phyloP scores from a whole-genome alignment of 2,329 filamentous ascomycete species.

The Rhexocercosporidium sp. region DNA sequence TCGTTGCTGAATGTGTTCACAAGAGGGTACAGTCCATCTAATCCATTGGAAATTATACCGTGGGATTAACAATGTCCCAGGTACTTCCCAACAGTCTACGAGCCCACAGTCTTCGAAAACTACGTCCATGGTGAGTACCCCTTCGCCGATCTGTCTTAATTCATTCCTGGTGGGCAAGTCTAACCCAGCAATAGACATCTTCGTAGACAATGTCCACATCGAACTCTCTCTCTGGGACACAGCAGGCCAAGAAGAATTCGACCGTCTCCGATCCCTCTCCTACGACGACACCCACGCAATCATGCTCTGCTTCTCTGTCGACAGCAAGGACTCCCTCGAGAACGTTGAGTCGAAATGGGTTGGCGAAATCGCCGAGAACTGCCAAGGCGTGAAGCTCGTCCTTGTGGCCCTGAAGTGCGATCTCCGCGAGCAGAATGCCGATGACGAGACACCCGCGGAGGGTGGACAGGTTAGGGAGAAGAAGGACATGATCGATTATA shows the following conservation, averaged over 20 bases:
- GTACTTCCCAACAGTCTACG: constrained; percentile 97
- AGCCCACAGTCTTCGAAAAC: constrained; percentile 98
- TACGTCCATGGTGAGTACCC: constrained; percentile 85
- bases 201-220: constrained; percentile 96
- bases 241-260: constrained; percentile 98
- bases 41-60: not conserved
- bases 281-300: constrained; percentile 98
- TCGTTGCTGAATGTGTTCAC: constrained; percentile 98
- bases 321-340: constrained; percentile 94
- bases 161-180: not conserved
- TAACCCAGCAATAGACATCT: constrained; percentile 73
- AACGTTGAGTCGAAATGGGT: constrained; percentile 99
- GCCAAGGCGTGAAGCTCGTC: constrained; percentile 91
- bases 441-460: constrained; percentile 60
- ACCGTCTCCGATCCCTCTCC: constrained; percentile 90
- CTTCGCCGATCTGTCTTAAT: not conserved
- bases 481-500: constrained; percentile 83
- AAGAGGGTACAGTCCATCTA: constrained; percentile 67
- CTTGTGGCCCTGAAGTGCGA: constrained; percentile 97
- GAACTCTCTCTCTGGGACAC: constrained; percentile 98
- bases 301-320: constrained; percentile 98
- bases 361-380: constrained; percentile 96
- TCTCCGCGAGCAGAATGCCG: constrained; percentile 74
- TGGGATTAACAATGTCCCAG: constrained; percentile 49
- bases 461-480: constrained; percentile 59